Evolutionary conservation across 2,329 filamentous ascomycete species (phyloP).

Genomic region (Ceratocystis diversiconidia): DNA sequence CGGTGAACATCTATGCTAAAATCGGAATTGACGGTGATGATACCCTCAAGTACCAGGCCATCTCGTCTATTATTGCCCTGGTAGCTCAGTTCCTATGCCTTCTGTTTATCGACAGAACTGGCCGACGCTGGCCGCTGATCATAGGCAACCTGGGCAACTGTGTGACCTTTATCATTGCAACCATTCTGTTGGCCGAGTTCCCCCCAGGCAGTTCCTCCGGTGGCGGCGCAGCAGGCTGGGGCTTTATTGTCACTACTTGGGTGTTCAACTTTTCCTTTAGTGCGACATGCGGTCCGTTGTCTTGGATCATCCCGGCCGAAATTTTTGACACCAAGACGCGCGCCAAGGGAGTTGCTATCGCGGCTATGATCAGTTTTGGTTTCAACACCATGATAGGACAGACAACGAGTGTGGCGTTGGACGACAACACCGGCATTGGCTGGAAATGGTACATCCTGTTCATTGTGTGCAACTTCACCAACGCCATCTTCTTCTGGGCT

Average conservation of each 20-base stretch:
- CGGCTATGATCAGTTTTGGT: slow-evolving; percentile 58
- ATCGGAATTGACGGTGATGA: slow-evolving; percentile 53
- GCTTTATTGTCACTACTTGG: slow-evolving; percentile 62
- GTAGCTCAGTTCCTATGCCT: slow-evolving; percentile 56
- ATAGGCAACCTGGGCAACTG: slow-evolving; percentile 57
- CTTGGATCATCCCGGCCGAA: slow-evolving; percentile 49
- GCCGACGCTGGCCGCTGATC: slow-evolving; percentile 60
- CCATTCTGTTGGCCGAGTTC: slow-evolving; percentile 38
- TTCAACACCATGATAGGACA: slow-evolving; percentile 62
- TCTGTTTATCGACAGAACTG: slow-evolving; percentile 52
- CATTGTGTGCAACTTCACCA: slow-evolving; percentile 43
- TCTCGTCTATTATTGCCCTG: slow-evolving; percentile 56
- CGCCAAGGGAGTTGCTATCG: slow-evolving; percentile 59
- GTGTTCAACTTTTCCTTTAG: slow-evolving; percentile 68
- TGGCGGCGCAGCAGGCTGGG: slow-evolving; percentile 43
- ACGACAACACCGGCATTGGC: slow-evolving; percentile 29
- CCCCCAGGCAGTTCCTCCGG: slow-evolving; percentile 30
- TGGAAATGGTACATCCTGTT: slow-evolving; percentile 37
- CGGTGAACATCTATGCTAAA: slow-evolving; percentile 49
- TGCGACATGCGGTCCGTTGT: slow-evolving; percentile 52
- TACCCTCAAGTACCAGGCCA: slow-evolving; percentile 61
- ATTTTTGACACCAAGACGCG: slow-evolving; percentile 67
- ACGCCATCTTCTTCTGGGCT: slow-evolving; percentile 41
- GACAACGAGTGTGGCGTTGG: slow-evolving; percentile 43
- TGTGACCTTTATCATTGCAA: slow-evolving; percentile 57